Base-by-base conservation (phyloP, 352 stramenopile genomes). In the Globisporangium orthogonon region DNA sequence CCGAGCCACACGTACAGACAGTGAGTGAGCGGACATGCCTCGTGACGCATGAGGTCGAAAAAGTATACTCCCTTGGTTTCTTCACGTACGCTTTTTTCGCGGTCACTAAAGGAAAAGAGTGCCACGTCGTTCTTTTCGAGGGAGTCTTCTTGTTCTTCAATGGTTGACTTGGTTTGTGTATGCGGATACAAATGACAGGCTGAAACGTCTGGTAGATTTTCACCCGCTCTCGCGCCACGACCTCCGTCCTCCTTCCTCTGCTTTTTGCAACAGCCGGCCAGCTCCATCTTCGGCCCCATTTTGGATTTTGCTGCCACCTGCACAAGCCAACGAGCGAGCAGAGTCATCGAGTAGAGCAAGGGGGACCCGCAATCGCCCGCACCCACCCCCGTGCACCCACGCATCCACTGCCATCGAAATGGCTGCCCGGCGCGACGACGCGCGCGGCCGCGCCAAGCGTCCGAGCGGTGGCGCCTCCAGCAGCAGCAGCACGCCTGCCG, bases 251-350 rank as follows among this genome's bases (percentile, higher is more conserved):
- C 33, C 33, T 37, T 23, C 23, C 23, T 23, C 23, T 23, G 23
- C 23, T 23, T 5, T 37, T 9, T 9, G 33, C 33, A 37, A 40
- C 35, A 40, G 35, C 37, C 37, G 10, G 37, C 37, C 11, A 3
- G 37, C 37, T 40, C 4, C 35, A 11, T 11, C 35, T 23, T 29
- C 52, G 49, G 18, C 40, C 17, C 50, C 71, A 80, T 58, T 80
- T 77, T 75, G 63, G 69, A 78, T 76, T 77, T 80, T 72, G 65
- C 69, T 35, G 40, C 41, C 50, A 51, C 50, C 51, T 35, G 49
- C 60, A 43, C 65, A 54, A 33, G 45, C 29, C 2, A 15, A 23
- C n/a, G 6, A 50, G 43, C 57, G 23, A 23, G 23, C 23, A 23
- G 23, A 23, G 23, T 23, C 23, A 23, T 33, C 30, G 31, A 18